These are phyloP conservation scores for Pythium biforme DNA, from an alignment of 352 stramenopile genomes.

Conservation along the genomic window DNA sequence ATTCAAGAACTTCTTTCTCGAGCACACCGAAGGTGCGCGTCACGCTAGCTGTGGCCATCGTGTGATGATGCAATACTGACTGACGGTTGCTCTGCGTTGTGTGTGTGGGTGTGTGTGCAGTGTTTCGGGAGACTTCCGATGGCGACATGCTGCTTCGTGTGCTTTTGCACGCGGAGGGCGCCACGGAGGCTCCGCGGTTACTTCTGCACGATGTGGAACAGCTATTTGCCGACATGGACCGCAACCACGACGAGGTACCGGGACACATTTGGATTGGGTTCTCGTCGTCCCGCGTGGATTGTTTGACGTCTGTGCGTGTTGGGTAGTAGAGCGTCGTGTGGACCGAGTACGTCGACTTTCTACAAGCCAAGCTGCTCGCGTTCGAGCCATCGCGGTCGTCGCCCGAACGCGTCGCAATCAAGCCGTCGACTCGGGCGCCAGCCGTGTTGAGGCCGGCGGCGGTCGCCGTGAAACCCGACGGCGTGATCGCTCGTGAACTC, in stretches of 20 bases:
- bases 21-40: constrained; percentile 37
- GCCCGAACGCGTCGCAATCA: background rate
- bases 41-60: background rate
- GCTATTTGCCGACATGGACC: constrained; percentile 53
- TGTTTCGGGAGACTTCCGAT: constrained; percentile 30
- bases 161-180: constrained; percentile 20
- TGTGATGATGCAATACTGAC: background rate
- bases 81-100: background rate
- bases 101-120: too few species aligned
- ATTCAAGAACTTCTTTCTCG: constrained; percentile 47
- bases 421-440: background rate
- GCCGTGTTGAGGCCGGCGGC: background rate
- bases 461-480: background rate
- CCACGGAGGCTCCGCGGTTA: background rate
- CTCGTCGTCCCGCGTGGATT: background rate
- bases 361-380: constrained; percentile 27
- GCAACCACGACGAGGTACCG: constrained; percentile 44
- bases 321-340: constrained; percentile 37
- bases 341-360: constrained; percentile 56
- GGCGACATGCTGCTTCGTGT: constrained; percentile 37
- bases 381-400: background rate
- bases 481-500: background rate
- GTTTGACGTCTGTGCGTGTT: background rate
- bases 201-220: constrained; percentile 21
- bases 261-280: too few species aligned